Conservation (phyloP, 116 monocot genomes). For the Thalassia testudinum region DNA sequence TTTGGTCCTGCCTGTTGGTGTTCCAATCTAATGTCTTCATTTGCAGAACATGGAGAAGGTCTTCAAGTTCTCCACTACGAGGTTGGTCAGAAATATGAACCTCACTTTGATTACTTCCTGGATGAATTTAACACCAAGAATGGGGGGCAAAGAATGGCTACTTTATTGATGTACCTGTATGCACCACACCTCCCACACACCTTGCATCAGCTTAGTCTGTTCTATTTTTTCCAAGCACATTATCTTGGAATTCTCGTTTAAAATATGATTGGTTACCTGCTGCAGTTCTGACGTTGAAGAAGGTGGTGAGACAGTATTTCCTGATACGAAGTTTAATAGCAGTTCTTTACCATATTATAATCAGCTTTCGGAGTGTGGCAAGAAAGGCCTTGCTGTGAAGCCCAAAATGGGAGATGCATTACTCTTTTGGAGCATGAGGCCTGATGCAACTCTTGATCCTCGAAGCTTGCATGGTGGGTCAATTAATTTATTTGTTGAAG, state of each 20-base stretch:
- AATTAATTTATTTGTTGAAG: not conserved
- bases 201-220: not conserved
- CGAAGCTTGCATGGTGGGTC: slow-evolving; percentile 42
- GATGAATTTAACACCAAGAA: slow-evolving; percentile 56
- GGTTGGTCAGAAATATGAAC: slow-evolving; percentile 60
- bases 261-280: not conserved
- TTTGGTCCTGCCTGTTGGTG: no score
- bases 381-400: slow-evolving; percentile 39
- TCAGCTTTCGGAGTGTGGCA: slow-evolving; percentile 46
- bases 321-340: slow-evolving; percentile 18
- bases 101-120: slow-evolving; percentile 54
- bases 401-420: slow-evolving; percentile 60
- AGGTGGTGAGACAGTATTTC: slow-evolving; percentile 69
- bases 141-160: slow-evolving; percentile 55
- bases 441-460: slow-evolving; percentile 45
- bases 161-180: slow-evolving; percentile 67
- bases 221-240: not conserved
- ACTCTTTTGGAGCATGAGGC: slow-evolving; percentile 65
- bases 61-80: slow-evolving; percentile 67
- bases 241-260: not conserved
- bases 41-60: slow-evolving; percentile 57
- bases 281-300: slow-evolving; percentile 68
- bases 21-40: not conserved
- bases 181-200: slow-evolving; percentile 3
- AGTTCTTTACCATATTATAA: slow-evolving; percentile 44